Evolutionary conservation across 345 rosid species (phyloP).

Genomic region (Salix arbutifolia): DNA sequence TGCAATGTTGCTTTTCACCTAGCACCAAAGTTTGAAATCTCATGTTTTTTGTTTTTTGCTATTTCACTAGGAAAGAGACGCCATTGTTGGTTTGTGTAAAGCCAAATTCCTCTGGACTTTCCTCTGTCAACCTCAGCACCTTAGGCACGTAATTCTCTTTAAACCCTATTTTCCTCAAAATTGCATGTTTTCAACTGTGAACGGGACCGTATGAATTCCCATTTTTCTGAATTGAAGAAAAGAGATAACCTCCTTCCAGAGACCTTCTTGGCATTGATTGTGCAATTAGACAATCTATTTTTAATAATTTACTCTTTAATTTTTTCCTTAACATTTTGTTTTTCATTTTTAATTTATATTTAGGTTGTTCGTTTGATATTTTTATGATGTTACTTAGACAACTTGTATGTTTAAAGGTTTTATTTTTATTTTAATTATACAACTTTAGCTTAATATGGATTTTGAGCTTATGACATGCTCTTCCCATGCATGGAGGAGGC

Average conservation of each 20-base stretch:
- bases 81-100: constrained; percentile 13
- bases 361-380: too few species aligned
- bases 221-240: constrained; percentile 5
- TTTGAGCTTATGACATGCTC: not conserved
- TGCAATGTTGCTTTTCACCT: constrained; percentile 1
- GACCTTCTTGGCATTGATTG: not conserved
- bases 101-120: constrained; percentile 18
- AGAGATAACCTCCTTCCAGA: not conserved
- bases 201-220: constrained; percentile 8
- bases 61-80: constrained; percentile 11
- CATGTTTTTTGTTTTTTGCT: not conserved
- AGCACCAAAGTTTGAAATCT: not conserved
- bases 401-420: too few species aligned
- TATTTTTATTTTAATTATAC: too few species aligned
- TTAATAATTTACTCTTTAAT: too few species aligned
- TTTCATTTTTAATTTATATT: too few species aligned
- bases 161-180: not conserved
- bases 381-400: too few species aligned
- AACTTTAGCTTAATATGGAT: not conserved
- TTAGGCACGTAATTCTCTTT: constrained; percentile 6
- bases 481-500: not conserved
- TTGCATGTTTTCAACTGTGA: not conserved
- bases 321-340: too few species aligned
- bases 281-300: too few species aligned
- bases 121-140: constrained; percentile 23